phyloP scores from a whole-genome alignment of 2,329 filamentous ascomycete genomes.

The Pseudogymnoascus destructans region DNA sequence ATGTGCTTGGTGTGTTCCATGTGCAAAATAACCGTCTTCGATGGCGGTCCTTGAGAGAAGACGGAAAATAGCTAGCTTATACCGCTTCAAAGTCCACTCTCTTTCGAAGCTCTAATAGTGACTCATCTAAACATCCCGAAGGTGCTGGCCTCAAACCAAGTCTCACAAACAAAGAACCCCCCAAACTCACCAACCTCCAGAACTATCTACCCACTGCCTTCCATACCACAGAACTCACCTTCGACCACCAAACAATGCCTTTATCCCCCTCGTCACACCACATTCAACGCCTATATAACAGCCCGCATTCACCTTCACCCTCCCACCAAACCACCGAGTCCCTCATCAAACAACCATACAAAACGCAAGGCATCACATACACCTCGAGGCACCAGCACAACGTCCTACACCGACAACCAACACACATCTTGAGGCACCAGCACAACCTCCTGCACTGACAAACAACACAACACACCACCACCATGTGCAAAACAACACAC shows the following conservation, averaged over 20 bases:
- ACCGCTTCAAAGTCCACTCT: neutral
- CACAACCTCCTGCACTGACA: neutral
- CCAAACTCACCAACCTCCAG: neutral
- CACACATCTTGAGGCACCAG: neutral
- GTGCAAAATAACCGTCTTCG: neutral
- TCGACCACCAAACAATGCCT: neutral
- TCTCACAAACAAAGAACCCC: slow-evolving; percentile 1
- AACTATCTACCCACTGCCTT: neutral
- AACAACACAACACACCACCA: neutral
- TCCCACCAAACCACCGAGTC: neutral
- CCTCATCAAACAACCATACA: neutral
- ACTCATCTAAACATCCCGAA: neutral
- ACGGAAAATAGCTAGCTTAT: neutral
- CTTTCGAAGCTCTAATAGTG: neutral
- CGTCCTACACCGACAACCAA: neutral
- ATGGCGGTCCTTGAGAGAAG: neutral
- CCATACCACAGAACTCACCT: neutral
- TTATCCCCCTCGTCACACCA: neutral
- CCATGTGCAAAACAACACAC: neutral
- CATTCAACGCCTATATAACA: neutral
- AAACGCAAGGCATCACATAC: neutral
- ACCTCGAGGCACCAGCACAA: neutral
- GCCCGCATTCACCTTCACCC: neutral
- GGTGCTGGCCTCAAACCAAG: neutral
- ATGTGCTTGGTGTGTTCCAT: neutral